Base-by-base conservation (phyloP, 106 monocot genomes). In the Amphibolis antarctica region DNA sequence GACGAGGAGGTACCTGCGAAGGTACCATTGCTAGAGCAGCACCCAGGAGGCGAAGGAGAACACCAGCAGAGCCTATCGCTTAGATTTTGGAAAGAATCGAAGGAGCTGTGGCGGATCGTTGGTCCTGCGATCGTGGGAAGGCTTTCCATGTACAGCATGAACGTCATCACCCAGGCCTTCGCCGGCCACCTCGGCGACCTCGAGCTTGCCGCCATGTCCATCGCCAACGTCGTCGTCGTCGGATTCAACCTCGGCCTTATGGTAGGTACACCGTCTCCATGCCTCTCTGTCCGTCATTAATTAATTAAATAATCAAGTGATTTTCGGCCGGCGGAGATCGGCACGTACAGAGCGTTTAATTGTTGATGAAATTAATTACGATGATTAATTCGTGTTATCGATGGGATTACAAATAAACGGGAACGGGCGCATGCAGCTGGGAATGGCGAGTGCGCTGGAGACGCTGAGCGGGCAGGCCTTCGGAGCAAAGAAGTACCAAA, bases 401-500 rank as follows among this genome's bases (percentile, higher is more conserved):
- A n/a, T n/a, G n/a, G n/a, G n/a, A n/a, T n/a, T n/a, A n/a, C n/a
- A n/a, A n/a, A n/a, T n/a, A n/a, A n/a, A n/a, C n/a, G n/a, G n/a
- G n/a, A n/a, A n/a, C n/a, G n/a, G n/a, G n/a, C 7, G 10, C 4
- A 15, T 69, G 30, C 71, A 71, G 71, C 53, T 71, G 0, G 71
- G 71, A 1, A 71, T 71, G 71, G 49, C 42, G 4, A 71, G 71
- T 5, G 71, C 71, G 26, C 53, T 71, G 63, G 71, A 71, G 43
- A 71, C 71, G 18, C 42, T 71, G 1, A 63, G 71, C 18, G 71
- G 71, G 0, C 71, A 71, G 29, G 71, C 63, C 22, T 71, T 17
- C 26, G 71, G 71, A 5, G 54, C 71, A 0, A 45, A 36, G 24
- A 22, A 25, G n/a, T 12, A 31, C 18, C 15, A 46, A 15, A 71